Base-by-base conservation (phyloP, 1,284 basidiomycete genomes). In the Moniliophthora roreri region DNA sequence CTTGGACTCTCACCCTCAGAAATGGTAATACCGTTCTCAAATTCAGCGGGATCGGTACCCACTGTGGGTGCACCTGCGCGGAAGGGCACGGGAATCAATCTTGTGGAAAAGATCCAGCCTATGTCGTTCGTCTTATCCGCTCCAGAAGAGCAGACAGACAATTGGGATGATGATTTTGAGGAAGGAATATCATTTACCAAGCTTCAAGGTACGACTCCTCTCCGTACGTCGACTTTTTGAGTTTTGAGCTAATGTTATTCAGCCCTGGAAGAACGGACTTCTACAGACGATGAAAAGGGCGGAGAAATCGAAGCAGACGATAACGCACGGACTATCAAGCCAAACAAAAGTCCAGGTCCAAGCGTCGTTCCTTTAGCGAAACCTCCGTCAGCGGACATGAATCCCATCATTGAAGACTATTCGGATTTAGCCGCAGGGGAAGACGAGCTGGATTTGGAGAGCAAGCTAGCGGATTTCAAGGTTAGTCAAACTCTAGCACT, bases 121-220 rank as follows among this genome's bases (percentile, higher is more conserved):
- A 65, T 78, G 38, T 72, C 76, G 6, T 81, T 83, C 52, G 77
- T 77, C 16, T 69, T 89, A 26, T 84, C 83, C 56, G 76, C 81
- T 36, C 87, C 86, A 5, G 90, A 91, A 67, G 90, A 89, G 59
- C 87, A 93, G 63, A 93, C 85, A 9, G 93, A 96, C 67, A 95
- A 95, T 58, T 98, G 96, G 95, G 96, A 99, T 65, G 91, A 94
- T 61, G 96, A 99, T 67, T 99, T 98, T 64, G 94, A 95, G 63
- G 93, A 93, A 57, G 94, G 89, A 2, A 94, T 95, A 24, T 92
- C 93, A 1, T 82, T 91, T 51, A 85, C 87, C 8, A 95, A 94
- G 67, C 67, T 93, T 40, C 91, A 91, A 73, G 87, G 89, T 83
- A 64, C 50, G 64, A 34, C 48, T n/a, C n/a, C n/a, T n/a, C n/a